Conservation (phyloP, 2,329 filamentous ascomycete genomes). For the Pseudophaeomoniella oleicola region DNA sequence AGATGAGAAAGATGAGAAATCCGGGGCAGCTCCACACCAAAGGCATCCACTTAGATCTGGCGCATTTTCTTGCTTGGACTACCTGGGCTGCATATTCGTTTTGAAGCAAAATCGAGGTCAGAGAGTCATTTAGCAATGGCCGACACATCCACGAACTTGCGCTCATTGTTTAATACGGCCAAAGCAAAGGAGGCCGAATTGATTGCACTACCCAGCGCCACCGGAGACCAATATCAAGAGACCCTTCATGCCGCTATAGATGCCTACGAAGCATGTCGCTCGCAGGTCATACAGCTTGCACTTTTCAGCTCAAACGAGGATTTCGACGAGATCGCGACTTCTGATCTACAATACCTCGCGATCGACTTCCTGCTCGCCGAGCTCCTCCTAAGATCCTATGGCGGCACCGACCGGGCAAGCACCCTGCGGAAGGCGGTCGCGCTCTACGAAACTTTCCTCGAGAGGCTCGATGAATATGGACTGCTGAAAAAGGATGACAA, state of each 20-base stretch:
- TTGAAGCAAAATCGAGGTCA: too few relatives aligned
- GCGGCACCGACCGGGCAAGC: slow-evolving; percentile 45
- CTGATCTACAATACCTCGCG: slow-evolving; percentile 73
- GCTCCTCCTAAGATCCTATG: slow-evolving; percentile 51
- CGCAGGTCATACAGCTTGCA: slow-evolving; percentile 54
- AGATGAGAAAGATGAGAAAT: too few relatives aligned
- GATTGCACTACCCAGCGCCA: slow-evolving; percentile 50
- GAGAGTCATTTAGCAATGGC: too few relatives aligned
- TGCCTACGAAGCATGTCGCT: slow-evolving; percentile 58
- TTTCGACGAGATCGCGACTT: slow-evolving; percentile 71
- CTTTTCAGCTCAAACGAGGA: slow-evolving; percentile 87
- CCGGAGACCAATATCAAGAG: slow-evolving; percentile 50
- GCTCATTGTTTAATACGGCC: slow-evolving; percentile 38
- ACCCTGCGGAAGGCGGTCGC: slow-evolving; percentile 50
- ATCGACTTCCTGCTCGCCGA: slow-evolving; percentile 69
- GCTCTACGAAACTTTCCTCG: slow-evolving; percentile 66
- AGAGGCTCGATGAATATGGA: slow-evolving; percentile 62
- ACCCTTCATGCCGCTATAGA: slow-evolving; percentile 52
- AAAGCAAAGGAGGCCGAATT: slow-evolving; percentile 42
- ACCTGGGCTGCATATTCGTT: too few relatives aligned
- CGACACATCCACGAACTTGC: slow-evolving; percentile 38
- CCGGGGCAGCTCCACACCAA: too few relatives aligned
- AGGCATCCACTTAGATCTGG: too few relatives aligned
- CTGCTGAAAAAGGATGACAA: slow-evolving; percentile 52
- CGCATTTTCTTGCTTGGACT: too few relatives aligned